Conservation (phyloP, 805 yeast species). For the Schizosaccharomyces octosporus region DNA sequence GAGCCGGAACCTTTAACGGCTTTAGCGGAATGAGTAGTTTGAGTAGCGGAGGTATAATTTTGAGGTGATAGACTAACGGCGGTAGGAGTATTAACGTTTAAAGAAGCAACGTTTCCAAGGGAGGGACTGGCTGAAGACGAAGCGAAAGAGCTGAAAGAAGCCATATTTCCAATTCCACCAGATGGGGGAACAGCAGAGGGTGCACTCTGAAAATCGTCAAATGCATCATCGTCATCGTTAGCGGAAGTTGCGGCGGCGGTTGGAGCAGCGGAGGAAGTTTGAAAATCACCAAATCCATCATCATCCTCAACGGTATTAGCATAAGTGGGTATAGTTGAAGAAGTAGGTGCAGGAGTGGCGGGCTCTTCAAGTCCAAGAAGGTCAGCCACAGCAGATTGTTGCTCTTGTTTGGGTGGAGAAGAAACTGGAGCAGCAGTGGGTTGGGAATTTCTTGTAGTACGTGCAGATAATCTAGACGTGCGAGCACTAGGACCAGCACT, state of each 20-base stretch:
- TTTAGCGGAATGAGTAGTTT: neutral
- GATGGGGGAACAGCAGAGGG: constrained; percentile 17
- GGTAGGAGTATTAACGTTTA: neutral
- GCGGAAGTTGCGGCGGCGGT: constrained; percentile 3
- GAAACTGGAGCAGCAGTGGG: too few relatives aligned
- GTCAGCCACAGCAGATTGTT: constrained; percentile 2
- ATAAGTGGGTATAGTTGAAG: neutral
- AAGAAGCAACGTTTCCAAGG: neutral
- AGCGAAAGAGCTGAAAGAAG: neutral
- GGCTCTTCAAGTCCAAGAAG: neutral
- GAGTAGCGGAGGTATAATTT: neutral
- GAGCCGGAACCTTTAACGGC: neutral
- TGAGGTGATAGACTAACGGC: neutral
- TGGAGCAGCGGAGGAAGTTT: constrained; percentile 1
- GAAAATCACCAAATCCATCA: constrained; percentile 12
- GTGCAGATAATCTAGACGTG: neutral
- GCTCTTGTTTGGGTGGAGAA: neutral
- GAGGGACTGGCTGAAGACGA: neutral
- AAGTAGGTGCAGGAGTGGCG: neutral
- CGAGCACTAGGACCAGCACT: constrained; percentile 11
- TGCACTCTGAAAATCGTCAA: constrained; percentile 41
- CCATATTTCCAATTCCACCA: neutral
- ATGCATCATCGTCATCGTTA: constrained; percentile 14
- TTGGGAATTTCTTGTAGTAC: neutral
- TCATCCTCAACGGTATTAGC: neutral